These are phyloP conservation scores for Microglena sp. DNA, from an alignment of 139 green algal genomes.

Conservation along the genomic window DNA sequence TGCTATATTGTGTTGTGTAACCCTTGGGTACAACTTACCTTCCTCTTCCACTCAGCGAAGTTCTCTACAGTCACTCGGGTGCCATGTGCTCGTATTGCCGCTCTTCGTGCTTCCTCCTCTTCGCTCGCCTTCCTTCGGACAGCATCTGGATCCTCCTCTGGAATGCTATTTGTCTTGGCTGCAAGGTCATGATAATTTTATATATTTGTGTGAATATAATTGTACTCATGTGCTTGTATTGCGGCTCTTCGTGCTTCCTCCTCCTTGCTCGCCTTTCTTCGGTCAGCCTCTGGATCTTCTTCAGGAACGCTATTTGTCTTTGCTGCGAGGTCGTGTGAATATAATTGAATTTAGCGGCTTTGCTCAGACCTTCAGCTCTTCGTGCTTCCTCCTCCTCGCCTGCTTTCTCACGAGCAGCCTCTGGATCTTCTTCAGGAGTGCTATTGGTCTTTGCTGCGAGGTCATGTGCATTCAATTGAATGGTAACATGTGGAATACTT, in stretches of 20 bases:
- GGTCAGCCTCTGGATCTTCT: slow-evolving; percentile 17
- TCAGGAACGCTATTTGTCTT: not conserved
- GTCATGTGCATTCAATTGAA: too few relatives aligned
- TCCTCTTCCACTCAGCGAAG: slow-evolving; percentile 63
- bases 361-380: slow-evolving; percentile 45
- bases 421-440: slow-evolving; percentile 15
- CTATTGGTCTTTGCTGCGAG: slow-evolving; percentile 2
- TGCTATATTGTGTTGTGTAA: too few relatives aligned
- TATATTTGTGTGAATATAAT: too few relatives aligned
- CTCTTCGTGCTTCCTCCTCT: slow-evolving; percentile 53
- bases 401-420: slow-evolving; percentile 20
- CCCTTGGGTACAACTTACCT: slow-evolving; percentile 9
- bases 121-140: slow-evolving; percentile 30
- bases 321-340: too few relatives aligned
- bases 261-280: slow-evolving; percentile 35
- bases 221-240: slow-evolving; percentile 48
- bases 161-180: not conserved
- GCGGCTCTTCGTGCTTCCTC: slow-evolving; percentile 57
- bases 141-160: slow-evolving; percentile 18
- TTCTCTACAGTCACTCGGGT: slow-evolving; percentile 60
- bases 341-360: too few relatives aligned
- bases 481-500: too few relatives aligned
- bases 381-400: slow-evolving; percentile 55
- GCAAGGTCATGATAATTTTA: too few relatives aligned
- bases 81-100: slow-evolving; percentile 54